Evolutionary conservation across 2,329 filamentous ascomycete species (phyloP), one percentile per base, ranked within the genome.

Genomic region (Fusarium chuoi): DNA sequence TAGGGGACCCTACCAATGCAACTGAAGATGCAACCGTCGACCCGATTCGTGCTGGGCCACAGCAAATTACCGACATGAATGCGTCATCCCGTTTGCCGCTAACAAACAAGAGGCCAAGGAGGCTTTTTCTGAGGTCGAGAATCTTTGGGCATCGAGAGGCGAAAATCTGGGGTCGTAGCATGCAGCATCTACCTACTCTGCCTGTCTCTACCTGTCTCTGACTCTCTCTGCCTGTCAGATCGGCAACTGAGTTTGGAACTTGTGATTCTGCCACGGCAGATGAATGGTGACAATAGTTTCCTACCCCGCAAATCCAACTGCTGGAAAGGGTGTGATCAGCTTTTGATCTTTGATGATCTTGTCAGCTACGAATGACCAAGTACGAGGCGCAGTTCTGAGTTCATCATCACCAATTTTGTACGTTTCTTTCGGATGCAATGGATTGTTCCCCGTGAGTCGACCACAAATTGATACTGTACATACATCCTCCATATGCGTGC

Each of bases 11-110:
- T 70, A 46, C 46, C 39, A 45, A 49, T 54, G 66, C 49, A 45
- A 30, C 45, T 28, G 45, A 48, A 48, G n/a, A 49, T 54, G 63
- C 49, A 51, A 30, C 36, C 48, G 51, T 41, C 35, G 45, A 70
- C 70, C 75, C 74, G 74, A 78, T 78, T 77, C 72, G 75, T 68
- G 36, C 41, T 36, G 56, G 30, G 51, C 28, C 7, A 49, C n/a
- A 13, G 17, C 45, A 67, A 63, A 76, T 77, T 78, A 78, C 76
- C 76, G 76, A 73, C 76, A 78, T 74, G 52, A 71, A 77, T 78
- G 76, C 76, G 76, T 78, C 76, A 78, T 78, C 76, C 76, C 76
- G 76, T 62, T 66, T 54, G 58, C 68, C 67, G 62, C 71, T 68
- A 71, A 65, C 45, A 39, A 45, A 39, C 14, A 48, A 44, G 45